Evolutionary conservation across 257 asterid genomes (phyloP), one percentile per base, ranked within the genome.

Genomic region (Salvia splendens): DNA sequence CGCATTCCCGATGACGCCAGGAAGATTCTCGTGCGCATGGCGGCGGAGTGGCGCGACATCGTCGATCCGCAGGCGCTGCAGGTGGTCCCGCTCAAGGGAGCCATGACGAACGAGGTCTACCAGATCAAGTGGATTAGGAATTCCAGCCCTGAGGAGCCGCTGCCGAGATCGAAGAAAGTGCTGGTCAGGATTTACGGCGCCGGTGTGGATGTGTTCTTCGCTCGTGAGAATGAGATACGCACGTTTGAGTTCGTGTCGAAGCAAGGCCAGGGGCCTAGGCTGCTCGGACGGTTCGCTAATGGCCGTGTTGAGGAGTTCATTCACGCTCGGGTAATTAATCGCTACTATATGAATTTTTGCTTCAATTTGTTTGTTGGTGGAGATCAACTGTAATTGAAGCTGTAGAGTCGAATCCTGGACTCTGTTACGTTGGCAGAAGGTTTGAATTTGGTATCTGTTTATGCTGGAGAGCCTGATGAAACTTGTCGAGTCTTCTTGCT

Each of bases 231-330:
- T 64, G 96, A 93, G 77, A 84, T 90, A 69, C 85, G 84, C 17
- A 88, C 90, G 40, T 93, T 93, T 55, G 89, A 84, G 71, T 93
- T 88, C 80, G 65, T 90, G 81, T 90, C 99, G 4, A 84, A 79
- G 79, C 78, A 86, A 61, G 95, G 96, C 8, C 87, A 82, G 46
- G 99, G 97, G 0, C 99, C 99, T n/a, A 79, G 85, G 35, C 75
- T 90, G 75, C 94, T 90, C 0, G 99, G 88, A 4, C 80, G 96
- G 5, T 86, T 88, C 77, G 38, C 84, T 36, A 79, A 75, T 73
- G 95, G 99, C 45, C 88, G 96, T 16, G 73, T 90, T 67, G 97
- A 90, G 82, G 95, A 93, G 80, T 88, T 87, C 59, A 93, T 90
- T 73, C 86, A 83, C 47, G 94, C 97, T 64, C 79, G 96, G 91